phyloP scores from a whole-genome alignment of 2,329 filamentous ascomycete genomes.

The Gnomoniopsis sp. region DNA sequence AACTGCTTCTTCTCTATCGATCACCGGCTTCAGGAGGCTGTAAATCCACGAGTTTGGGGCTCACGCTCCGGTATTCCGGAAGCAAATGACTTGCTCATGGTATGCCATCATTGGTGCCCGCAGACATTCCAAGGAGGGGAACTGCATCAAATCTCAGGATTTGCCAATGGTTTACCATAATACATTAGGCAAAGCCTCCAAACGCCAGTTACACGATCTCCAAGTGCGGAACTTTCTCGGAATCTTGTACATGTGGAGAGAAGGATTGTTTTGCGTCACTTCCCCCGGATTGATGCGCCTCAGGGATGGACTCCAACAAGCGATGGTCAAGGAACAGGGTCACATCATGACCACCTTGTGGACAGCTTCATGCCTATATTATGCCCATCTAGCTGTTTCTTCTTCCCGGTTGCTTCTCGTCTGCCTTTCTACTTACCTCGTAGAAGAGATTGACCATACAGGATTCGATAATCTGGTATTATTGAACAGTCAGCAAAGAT shows the following conservation, averaged over 20 bases:
- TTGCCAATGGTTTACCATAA: slow-evolving; percentile 8
- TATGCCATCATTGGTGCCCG: slow-evolving; percentile 18
- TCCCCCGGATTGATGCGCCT: not conserved
- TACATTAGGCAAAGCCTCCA: not conserved
- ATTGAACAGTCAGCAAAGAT: slow-evolving; percentile 3
- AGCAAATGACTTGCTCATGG: slow-evolving; percentile 14
- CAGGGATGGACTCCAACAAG: slow-evolving; percentile 2
- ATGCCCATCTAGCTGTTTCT: not conserved
- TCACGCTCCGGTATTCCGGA: not conserved
- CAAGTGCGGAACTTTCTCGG: slow-evolving; percentile 15
- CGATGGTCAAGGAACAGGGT: not conserved
- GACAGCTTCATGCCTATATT: slow-evolving; percentile 10
- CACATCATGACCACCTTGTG: not conserved
- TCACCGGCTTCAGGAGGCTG: not conserved
- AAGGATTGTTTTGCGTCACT: not conserved
- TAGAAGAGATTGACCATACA: not conserved
- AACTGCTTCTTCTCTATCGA: not conserved
- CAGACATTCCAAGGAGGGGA: slow-evolving; percentile 13
- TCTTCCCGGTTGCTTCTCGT: not conserved
- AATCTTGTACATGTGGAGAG: slow-evolving; percentile 1
- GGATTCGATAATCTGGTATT: not conserved
- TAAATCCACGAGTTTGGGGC: not conserved
- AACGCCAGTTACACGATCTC: not conserved
- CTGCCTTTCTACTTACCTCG: not conserved
- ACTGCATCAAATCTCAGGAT: slow-evolving; percentile 3